Conservation (phyloP, 2,329 filamentous ascomycete species). For the Diaporthe sp. region DNA sequence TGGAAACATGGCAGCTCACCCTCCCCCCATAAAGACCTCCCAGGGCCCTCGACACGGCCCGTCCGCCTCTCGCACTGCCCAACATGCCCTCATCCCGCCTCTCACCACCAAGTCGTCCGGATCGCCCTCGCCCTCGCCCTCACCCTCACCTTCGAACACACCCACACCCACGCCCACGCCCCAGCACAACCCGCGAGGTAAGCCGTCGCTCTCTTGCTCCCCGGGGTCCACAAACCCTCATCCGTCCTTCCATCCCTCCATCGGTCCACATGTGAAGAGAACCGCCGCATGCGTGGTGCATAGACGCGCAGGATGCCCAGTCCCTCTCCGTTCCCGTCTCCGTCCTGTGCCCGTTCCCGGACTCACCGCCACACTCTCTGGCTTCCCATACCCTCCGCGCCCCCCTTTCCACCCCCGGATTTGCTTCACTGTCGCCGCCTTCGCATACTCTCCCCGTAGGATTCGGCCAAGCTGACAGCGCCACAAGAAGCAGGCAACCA, state of each 20-base stretch:
- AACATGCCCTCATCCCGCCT: conserved; percentile 10
- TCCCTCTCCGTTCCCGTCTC: conserved; percentile 14
- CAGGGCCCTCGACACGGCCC: conserved; percentile 36
- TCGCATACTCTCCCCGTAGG: background rate
- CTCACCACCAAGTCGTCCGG: conserved; percentile 21
- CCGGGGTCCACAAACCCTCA: background rate
- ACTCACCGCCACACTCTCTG: conserved; percentile 22
- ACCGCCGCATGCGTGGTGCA: conserved; percentile 18
- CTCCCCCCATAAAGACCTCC: conserved; percentile 42
- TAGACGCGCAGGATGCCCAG: background rate
- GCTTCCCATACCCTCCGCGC: background rate
- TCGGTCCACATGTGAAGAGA: background rate
- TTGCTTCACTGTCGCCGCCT: background rate
- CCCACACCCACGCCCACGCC: background rate
- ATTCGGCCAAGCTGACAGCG: conserved; percentile 32
- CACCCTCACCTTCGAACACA: background rate
- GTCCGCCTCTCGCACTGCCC: conserved; percentile 17
- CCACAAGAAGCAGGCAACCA: conserved; percentile 33
- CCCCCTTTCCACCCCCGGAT: background rate
- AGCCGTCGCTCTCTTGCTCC: background rate
- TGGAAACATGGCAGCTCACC: conserved; percentile 44
- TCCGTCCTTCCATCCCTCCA: background rate
- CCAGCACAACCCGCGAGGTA: conserved; percentile 33
- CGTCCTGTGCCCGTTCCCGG: background rate
- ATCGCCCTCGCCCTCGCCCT: conserved; percentile 11